Percentiles rank a stretch among this genome's conserved stretches.
phyloP scores from a whole-genome alignment of 441 rosid species.

The Euphorbia corollata region DNA sequence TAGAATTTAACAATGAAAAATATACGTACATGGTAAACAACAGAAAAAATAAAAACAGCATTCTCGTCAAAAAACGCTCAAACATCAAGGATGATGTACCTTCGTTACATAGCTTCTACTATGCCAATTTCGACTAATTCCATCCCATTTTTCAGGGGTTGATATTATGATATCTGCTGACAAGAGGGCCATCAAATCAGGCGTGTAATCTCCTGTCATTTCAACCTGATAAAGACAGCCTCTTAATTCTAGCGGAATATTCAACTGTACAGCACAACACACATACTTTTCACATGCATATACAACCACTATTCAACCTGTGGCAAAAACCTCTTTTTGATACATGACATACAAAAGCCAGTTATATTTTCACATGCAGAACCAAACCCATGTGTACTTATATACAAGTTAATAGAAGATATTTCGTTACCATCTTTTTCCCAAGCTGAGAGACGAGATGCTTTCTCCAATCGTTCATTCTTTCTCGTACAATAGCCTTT shows the following conservation, averaged over 20 bases:
- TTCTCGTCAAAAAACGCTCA: constrained; percentile 7
- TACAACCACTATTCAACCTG: constrained; percentile 56
- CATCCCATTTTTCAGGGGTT: constrained; percentile 99
- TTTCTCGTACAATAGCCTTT: constrained; percentile 99
- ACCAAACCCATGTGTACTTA: neutral
- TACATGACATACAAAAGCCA: neutral
- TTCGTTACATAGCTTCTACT: constrained; percentile 94
- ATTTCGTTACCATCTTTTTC: constrained; percentile 65
- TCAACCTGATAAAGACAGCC: constrained; percentile 54
- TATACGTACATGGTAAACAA: neutral
- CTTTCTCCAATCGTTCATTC: constrained; percentile 96
- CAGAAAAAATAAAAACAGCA: constrained; percentile 5
- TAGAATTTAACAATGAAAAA: constrained; percentile 10
- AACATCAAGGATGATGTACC: constrained; percentile 37
- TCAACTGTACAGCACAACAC: neutral
- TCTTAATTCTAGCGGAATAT: constrained; percentile 1
- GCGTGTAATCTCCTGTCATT: constrained; percentile 99
- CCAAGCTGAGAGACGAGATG: constrained; percentile 84
- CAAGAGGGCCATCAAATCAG: constrained; percentile 91
- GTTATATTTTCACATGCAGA: neutral
- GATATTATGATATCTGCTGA: constrained; percentile 98
- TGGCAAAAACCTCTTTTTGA: neutral
- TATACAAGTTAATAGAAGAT: constrained; percentile 16
- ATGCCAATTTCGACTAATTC: constrained; percentile 99
- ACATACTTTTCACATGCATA: neutral